phyloP scores from a whole-genome alignment of 2,329 filamentous ascomycete genomes.

The Calonectria naviculata region DNA sequence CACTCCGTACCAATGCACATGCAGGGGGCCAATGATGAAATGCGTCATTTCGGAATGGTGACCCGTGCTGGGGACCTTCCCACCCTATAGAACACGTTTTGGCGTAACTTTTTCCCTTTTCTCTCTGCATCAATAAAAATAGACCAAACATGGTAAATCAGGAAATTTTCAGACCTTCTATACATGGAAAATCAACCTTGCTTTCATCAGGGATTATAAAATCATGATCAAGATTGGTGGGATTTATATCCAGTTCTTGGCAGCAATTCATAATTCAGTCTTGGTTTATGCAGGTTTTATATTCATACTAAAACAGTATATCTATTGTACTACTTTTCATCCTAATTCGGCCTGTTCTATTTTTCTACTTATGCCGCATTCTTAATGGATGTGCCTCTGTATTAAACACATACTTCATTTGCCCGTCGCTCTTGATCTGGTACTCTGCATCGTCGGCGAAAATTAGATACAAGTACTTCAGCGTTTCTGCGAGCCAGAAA shows the following conservation, averaged over 20 bases:
- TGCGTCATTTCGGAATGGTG: background rate
- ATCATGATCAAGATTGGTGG: too few species aligned
- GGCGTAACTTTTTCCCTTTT: background rate
- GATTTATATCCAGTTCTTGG: too few species aligned
- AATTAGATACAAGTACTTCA: constrained; percentile 36
- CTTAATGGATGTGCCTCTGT: constrained; percentile 32
- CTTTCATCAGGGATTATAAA: too few species aligned
- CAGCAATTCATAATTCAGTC: too few species aligned
- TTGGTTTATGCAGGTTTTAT: too few species aligned
- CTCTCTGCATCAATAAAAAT: too few species aligned
- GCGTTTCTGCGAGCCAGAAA: constrained; percentile 33
- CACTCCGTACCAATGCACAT: background rate
- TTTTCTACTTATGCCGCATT: background rate
- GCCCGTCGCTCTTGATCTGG: constrained; percentile 28
- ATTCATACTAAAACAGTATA: too few species aligned
- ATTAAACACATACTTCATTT: constrained; percentile 31
- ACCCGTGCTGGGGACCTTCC: too few species aligned
- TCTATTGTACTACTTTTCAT: background rate
- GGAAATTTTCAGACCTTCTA: too few species aligned
- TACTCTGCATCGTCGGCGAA: constrained; percentile 30
- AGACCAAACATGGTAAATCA: background rate
- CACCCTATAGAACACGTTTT: background rate
- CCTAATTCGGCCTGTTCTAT: background rate
- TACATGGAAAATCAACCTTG: too few species aligned
- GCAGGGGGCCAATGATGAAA: background rate